Evolutionary conservation across 1,139 yeast genomes (phyloP), one percentile per base, ranked within the genome.

Genomic region (Scheffersomyces stambukii): DNA sequence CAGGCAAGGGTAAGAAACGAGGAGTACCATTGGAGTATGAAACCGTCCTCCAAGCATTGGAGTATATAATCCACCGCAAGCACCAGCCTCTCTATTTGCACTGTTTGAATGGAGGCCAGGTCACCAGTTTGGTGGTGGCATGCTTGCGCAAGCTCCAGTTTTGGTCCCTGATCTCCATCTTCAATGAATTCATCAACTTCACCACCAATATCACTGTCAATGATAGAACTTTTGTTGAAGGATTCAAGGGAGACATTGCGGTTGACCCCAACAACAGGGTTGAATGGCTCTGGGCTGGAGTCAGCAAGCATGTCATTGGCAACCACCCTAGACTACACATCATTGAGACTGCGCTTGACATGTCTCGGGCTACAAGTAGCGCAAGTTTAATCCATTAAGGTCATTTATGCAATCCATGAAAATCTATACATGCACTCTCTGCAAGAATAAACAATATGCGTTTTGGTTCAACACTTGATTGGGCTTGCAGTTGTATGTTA

Each of bases 111-210:
- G 97, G 97, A 0, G 88, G 94, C 6, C 91, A 86, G 42, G 83
- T 85, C 2, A 83, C 95, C 0, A 77, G 93, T 19, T 63, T 91
- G 28, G 75, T 86, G 3, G 72, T 89, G 20, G 96, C 96, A 6
- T 86, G 96, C 50, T 61, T 88, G 24, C 61, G 98, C 18, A 84
- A 84, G 46, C 60, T 84, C 19, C 84, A 86, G 23, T 78, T 82
- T 45, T 91, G 98, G 98, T 81, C 94, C 7, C 75, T 85, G 11
- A 86, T 88, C 6, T 80, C 96, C 0, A 86, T 91, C 10, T 77
- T 83, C 43, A 86, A 81, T 41, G 98, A 91, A 54, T 89, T 84
- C 46, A 69, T 83, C 26, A 76, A 79, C 37, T 88, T 75, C 51
- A 75, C 89, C 5, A 77, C 84, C n/a, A 80, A 78, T 30, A 78